Evolutionary conservation across 345 rosid species (phyloP), one percentile per base, ranked within the genome.

Genomic region (Gossypium rotundifolium): DNA sequence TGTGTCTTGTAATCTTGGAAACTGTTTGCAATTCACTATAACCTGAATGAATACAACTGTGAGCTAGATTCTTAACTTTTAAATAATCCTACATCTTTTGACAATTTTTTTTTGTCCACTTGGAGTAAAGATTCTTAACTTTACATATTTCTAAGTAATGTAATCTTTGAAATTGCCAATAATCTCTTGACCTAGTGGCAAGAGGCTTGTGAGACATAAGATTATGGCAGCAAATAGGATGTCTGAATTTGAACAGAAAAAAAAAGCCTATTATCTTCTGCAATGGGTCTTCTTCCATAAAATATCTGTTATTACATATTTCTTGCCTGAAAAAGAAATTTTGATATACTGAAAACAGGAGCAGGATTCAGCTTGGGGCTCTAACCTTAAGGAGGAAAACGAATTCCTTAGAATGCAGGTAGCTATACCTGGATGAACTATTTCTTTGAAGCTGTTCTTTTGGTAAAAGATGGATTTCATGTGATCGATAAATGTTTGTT

Each of bases 331-430:
- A 29, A 17, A 18, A 17, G 11, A 29, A 22, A 22, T 9, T 57
- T 9, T 60, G 52, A 29, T 20, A 46, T 66, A n/a, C 76, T 53
- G 40, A 54, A 72, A 18, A 44, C 88, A 90, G 94, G 88, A 83
- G 68, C 76, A 78, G 54, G 85, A 75, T 78, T 80, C 83, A 49
- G 83, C 89, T 49, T 83, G 90, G 88, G 79, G 74, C 51, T 84
- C 90, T 18, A 77, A 81, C 17, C 68, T 88, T 22, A 88, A 83
- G 40, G 94, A 89, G 82, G 98, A 95, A 82, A 93, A 90, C 78
- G 97, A 95, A 71, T 90, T 95, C 81, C 88, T 95, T 23, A 89
- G 88, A 62, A 73, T 93, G 85, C 98, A 95, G 94, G 98, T 94
- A 77, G 60, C 62, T 59, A 62, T 25, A 14, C 71, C 46, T 1